Conservation (phyloP, 192 early-diverging fungal species). For the Coemansia sp. region DNA sequence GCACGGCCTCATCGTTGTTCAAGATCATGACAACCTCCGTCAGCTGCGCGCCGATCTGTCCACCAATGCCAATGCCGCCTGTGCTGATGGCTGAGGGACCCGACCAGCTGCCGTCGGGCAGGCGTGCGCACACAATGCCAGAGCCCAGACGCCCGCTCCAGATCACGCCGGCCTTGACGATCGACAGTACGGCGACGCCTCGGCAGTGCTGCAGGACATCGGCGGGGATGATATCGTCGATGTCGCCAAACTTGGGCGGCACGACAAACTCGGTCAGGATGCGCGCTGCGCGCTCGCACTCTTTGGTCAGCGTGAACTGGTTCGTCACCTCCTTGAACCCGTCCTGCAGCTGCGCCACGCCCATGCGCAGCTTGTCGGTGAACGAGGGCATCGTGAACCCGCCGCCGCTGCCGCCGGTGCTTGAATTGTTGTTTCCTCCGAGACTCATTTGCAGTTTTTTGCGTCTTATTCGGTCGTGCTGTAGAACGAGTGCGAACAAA, state of each 20-base stretch:
- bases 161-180: conserved; percentile 90
- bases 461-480: no score
- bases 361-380: conserved; percentile 50
- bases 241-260: conserved; percentile 44
- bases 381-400: conserved; percentile 42
- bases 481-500: not conserved
- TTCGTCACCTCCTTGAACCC: conserved; percentile 35
- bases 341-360: conserved; percentile 41
- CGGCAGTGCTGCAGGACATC: conserved; percentile 69
- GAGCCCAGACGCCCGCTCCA: conserved; percentile 82
- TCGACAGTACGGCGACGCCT: conserved; percentile 89
- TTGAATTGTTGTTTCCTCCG: conserved; percentile 17
- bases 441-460: conserved; percentile 49
- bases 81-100: conserved; percentile 83
- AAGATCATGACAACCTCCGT: conserved; percentile 91
- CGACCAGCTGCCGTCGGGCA: conserved; percentile 70
- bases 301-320: conserved; percentile 44
- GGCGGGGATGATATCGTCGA: conserved; percentile 68
- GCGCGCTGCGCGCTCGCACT: conserved; percentile 48
- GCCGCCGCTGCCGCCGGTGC: conserved; percentile 2
- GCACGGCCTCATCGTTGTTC: conserved; percentile 77
- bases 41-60: conserved; percentile 82
- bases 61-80: conserved; percentile 79
- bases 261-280: conserved; percentile 48
- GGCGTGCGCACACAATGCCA: conserved; percentile 80